Conservation (phyloP, 805 yeast species). For the Pichia cabralensis region DNA sequence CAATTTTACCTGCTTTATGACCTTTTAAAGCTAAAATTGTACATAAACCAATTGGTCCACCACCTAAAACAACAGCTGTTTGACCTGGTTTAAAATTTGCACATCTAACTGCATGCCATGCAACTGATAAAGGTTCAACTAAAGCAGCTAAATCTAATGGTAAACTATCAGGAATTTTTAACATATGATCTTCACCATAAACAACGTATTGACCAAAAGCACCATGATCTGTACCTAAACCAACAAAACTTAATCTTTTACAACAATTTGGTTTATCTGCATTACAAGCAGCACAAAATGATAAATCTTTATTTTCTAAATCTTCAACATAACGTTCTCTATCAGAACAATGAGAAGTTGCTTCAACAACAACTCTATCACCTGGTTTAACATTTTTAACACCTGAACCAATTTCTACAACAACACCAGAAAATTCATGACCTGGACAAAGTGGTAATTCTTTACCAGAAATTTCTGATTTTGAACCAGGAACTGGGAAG, state of each 20-base stretch:
- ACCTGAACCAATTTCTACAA: slow-evolving; percentile 32
- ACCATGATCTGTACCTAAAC: slow-evolving; percentile 43
- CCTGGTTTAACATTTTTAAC: slow-evolving; percentile 38
- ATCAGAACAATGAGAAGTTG: slow-evolving; percentile 42
- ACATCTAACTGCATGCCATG: slow-evolving; percentile 49
- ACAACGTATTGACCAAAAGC: slow-evolving; percentile 33
- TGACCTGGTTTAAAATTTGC: slow-evolving; percentile 35
- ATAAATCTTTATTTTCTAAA: slow-evolving; percentile 19
- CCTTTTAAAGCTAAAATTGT: slow-evolving; percentile 46
- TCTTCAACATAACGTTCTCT: slow-evolving; percentile 25
- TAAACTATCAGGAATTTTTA: slow-evolving; percentile 23
- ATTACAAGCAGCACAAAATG: slow-evolving; percentile 33
- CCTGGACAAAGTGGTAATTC: slow-evolving; percentile 30
- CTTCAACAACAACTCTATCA: slow-evolving; percentile 54
- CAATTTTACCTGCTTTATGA: slow-evolving; percentile 36
- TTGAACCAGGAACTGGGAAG: slow-evolving; percentile 26
- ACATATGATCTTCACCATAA: slow-evolving; percentile 26
- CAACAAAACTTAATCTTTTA: slow-evolving; percentile 32
- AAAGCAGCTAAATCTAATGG: slow-evolving; percentile 36
- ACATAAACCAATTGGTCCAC: slow-evolving; percentile 57
- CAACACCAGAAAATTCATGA: slow-evolving; percentile 23
- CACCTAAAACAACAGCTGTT: slow-evolving; percentile 43
- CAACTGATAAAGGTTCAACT: slow-evolving; percentile 48
- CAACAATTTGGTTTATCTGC: slow-evolving; percentile 38
- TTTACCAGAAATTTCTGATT: slow-evolving; percentile 31